Conservation (phyloP, 305 asterid species). For the Salvia sclarea region DNA sequence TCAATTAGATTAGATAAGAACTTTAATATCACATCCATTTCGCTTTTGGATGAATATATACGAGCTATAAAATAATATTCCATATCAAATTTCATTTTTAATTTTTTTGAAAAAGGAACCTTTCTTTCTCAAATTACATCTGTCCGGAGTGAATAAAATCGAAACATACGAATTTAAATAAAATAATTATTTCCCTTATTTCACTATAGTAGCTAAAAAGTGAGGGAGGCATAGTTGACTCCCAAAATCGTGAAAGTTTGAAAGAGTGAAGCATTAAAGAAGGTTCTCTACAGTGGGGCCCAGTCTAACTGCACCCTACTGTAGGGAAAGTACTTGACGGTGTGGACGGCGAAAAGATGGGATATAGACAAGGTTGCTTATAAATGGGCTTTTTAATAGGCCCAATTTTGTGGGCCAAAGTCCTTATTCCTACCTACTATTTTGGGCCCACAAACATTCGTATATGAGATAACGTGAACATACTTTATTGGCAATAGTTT, state of each 20-base stretch:
- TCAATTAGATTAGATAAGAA: not conserved
- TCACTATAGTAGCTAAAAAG: not conserved
- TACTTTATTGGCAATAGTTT: no score
- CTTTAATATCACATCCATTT: not conserved
- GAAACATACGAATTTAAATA: no score
- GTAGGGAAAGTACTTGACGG: not conserved
- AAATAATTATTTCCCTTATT: no score
- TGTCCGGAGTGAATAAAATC: no score
- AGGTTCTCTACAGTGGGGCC: constrained; percentile 18
- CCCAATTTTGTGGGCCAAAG: constrained; percentile 19
- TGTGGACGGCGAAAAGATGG: not conserved
- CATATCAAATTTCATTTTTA: no score
- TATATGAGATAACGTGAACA: no score
- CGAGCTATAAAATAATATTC: no score
- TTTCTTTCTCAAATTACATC: no score
- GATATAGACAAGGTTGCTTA: not conserved
- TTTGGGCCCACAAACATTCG: constrained; percentile 18
- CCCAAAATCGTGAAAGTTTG: constrained; percentile 11
- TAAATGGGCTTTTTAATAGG: constrained; percentile 22
- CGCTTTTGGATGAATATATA: no score
- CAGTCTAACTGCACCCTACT: constrained; percentile 5
- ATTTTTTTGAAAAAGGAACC: no score
- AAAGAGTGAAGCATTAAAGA: constrained; percentile 20
- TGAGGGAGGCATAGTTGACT: constrained; percentile 21
- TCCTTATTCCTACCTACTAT: not conserved